Conservation (phyloP, 768 basidiomycete genomes). For the Amylocystis lapponica region DNA sequence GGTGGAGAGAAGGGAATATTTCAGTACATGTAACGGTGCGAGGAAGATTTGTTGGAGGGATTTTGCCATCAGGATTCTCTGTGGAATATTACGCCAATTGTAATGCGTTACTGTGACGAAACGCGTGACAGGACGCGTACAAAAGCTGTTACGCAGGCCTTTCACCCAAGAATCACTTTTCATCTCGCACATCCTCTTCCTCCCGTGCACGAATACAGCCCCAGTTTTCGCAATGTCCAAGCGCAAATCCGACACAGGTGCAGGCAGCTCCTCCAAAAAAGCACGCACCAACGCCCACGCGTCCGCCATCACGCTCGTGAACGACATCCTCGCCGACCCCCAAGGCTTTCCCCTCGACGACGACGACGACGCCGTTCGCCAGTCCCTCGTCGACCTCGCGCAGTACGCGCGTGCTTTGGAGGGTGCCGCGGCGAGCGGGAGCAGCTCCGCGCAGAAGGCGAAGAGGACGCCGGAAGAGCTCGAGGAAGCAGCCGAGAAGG, state of each 20-base stretch:
- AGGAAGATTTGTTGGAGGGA: too few species aligned
- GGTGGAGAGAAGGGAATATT: too few species aligned
- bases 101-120: too few species aligned
- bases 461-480: conserved; percentile 33
- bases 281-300: conserved; percentile 22
- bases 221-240: too few species aligned
- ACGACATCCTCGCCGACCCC: conserved; percentile 33
- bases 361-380: conserved; percentile 26
- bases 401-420: conserved; percentile 29
- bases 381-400: conserved; percentile 27
- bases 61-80: too few species aligned
- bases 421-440: conserved; percentile 6
- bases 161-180: too few species aligned
- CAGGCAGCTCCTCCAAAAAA: conserved; percentile 23
- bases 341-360: conserved; percentile 31
- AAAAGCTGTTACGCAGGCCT: too few species aligned
- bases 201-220: too few species aligned
- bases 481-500: conserved; percentile 37
- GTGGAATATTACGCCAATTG: too few species aligned
- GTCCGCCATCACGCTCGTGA: conserved; percentile 31
- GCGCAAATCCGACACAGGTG: conserved; percentile 31
- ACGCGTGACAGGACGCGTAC: too few species aligned
- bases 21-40: too few species aligned
- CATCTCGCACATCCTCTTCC: too few species aligned
- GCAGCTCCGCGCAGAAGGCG: background rate